Conservation (phyloP, 2,329 filamentous ascomycete species). For the Waltergamsia citrina region DNA sequence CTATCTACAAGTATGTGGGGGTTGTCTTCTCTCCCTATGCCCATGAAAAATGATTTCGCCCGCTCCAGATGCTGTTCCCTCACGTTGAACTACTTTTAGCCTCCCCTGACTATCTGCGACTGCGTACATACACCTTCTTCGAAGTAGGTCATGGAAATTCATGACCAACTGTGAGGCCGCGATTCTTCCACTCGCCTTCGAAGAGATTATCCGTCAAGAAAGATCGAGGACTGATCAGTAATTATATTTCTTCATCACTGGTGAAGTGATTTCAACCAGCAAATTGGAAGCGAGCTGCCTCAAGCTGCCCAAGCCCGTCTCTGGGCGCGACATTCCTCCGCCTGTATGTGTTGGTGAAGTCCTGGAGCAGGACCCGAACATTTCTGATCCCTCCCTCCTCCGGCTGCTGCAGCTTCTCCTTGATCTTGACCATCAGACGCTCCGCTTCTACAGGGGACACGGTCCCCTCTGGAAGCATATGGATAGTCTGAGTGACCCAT, state of each 20-base stretch:
- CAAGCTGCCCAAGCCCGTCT: conserved; percentile 79
- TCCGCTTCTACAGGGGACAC: conserved; percentile 74
- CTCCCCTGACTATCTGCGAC: too few relatives aligned
- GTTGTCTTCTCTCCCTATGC: too few relatives aligned
- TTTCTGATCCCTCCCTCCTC: conserved; percentile 55
- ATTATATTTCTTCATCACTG: too few relatives aligned
- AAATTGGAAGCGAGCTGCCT: conserved; percentile 83
- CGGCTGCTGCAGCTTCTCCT: conserved; percentile 62
- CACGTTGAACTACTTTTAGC: conserved; percentile 1
- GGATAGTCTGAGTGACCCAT: conserved; percentile 80
- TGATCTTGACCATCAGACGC: conserved; percentile 70
- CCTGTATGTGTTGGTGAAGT: conserved; percentile 93
- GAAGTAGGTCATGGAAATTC: too few relatives aligned
- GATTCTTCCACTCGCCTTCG: too few relatives aligned
- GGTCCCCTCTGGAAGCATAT: conserved; percentile 73
- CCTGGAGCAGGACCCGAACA: conserved; percentile 78
- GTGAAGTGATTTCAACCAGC: conserved; percentile 5
- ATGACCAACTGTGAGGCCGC: too few relatives aligned
- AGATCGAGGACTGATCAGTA: too few relatives aligned
- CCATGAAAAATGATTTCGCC: too few relatives aligned
- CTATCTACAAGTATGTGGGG: too few relatives aligned
- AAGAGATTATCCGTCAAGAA: too few relatives aligned
- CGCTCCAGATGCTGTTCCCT: too few relatives aligned
- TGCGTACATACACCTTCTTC: too few relatives aligned
- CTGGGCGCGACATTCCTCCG: conserved; percentile 90